Evolutionary conservation across 352 stramenopile genomes (phyloP).

Genomic region (Pythium grandisporangium): DNA sequence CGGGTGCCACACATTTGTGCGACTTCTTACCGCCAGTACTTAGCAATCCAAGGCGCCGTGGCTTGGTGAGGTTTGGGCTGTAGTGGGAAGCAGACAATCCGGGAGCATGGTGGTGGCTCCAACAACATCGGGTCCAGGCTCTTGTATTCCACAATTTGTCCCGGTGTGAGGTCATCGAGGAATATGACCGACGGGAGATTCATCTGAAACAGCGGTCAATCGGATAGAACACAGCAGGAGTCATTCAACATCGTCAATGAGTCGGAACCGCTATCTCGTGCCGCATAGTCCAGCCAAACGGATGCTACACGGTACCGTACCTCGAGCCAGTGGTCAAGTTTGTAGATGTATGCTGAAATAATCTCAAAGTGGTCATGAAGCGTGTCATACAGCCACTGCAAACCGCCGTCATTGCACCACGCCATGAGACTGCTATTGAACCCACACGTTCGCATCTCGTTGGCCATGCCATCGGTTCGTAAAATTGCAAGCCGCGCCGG

Average conservation of each 20-base stretch:
- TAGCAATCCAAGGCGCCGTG: slow-evolving; percentile 28
- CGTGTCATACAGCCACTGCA: slow-evolving; percentile 11
- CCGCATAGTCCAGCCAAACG: no score
- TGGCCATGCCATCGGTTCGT: slow-evolving; percentile 56
- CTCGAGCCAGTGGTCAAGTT: slow-evolving; percentile 86
- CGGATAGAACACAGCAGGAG: background rate
- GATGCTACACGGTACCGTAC: slow-evolving; percentile 8
- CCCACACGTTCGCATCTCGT: slow-evolving; percentile 43
- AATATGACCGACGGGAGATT: slow-evolving; percentile 16
- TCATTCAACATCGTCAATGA: no score
- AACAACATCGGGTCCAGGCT: slow-evolving; percentile 16
- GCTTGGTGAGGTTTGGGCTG: slow-evolving; percentile 66
- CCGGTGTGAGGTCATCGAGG: slow-evolving; percentile 32
- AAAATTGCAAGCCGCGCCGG: slow-evolving; percentile 41
- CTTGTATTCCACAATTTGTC: slow-evolving; percentile 66
- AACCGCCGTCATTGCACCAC: slow-evolving; percentile 19
- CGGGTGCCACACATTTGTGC: no score
- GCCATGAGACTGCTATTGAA: slow-evolving; percentile 77
- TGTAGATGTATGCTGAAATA: slow-evolving; percentile 61
- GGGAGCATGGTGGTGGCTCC: slow-evolving; percentile 14
- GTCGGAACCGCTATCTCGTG: no score
- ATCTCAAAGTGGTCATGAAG: slow-evolving; percentile 23
- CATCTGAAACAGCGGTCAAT: slow-evolving; percentile 19
- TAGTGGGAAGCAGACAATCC: slow-evolving; percentile 78
- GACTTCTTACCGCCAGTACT: slow-evolving; percentile 26